Evolutionary conservation across 805 yeast genomes (phyloP), one percentile per base, ranked within the genome.

Genomic region (Candida berthetii): DNA sequence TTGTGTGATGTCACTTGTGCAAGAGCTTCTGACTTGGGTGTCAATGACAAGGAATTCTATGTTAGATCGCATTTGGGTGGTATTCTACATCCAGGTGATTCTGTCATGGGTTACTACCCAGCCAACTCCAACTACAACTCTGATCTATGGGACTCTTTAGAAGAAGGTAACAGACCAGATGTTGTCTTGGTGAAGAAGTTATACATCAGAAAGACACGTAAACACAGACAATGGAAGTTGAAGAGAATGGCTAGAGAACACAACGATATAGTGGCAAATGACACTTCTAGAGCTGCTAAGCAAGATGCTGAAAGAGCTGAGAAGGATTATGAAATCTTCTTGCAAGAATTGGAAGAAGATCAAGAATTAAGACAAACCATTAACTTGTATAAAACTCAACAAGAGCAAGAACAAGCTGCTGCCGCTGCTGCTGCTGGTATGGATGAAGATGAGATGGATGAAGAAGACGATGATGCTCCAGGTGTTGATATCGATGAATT

Each of bases 161-260:
- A 80, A 48, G 64, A 72, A 8, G 74, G 72, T 44, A 80, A 81
- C 48, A 65, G 81, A 18, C 93, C 96, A 16, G 97, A 90, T 54
- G 96, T 90, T 38, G 74, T 88, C 2, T 63, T 90, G 47, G 95
- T 91, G 43, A 88, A 89, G 87, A 90, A 89, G 61, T 77, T 77
- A 64, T 91, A 89, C 69, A 74, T 81, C 36, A 82, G 96, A 72
- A 84, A 82, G 69, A 71, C 79, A 37, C 78, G 76, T 68, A 83
- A 79, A 69, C 77, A 81, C 72, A 81, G 91, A 74, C 72, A 72
- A 64, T 87, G 96, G 95, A 87, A 84, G 66, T 79, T 91, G 65
- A 85, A 86, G 81, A 85, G 98, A 74, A 90, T 91, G 96, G 98
- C 98, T 31, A 85, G 75, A 58, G 98, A 93, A 67, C 95, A 90